Evolutionary conservation across 345 rosid species (phyloP).

Genomic region (Eucalyptus decipiens): DNA sequence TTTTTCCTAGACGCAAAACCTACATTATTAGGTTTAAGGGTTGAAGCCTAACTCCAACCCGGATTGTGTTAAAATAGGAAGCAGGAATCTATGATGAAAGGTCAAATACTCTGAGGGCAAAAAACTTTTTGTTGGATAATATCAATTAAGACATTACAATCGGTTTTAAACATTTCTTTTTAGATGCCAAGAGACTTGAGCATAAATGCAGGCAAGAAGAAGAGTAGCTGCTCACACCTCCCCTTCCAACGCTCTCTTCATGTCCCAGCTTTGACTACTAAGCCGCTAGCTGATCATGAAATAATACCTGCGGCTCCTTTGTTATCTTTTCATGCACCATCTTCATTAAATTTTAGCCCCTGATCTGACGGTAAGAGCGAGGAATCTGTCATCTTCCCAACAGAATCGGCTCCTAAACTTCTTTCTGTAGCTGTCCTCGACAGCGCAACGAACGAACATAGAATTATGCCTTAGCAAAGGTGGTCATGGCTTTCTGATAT

Average conservation of each 20-base stretch:
- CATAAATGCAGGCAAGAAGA: neutral
- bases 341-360: neutral
- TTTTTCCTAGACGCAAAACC: neutral
- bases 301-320: neutral
- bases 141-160: neutral
- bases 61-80: neutral
- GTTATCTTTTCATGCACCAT: neutral
- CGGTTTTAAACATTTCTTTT: neutral
- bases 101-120: neutral
- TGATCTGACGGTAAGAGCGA: neutral
- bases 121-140: neutral
- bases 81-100: neutral
- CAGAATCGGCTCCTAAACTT: neutral
- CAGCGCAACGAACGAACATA: neutral
- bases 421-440: neutral
- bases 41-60: neutral
- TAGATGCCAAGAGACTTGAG: neutral
- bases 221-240: neutral
- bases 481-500: neutral
- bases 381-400: neutral
- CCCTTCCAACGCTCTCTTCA: neutral
- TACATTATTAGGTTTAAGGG: neutral
- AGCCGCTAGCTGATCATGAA: neutral
- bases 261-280: neutral
- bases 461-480: neutral